phyloP scores from a whole-genome alignment of 1,284 basidiomycete genomes.

The Tremellales sp. region DNA sequence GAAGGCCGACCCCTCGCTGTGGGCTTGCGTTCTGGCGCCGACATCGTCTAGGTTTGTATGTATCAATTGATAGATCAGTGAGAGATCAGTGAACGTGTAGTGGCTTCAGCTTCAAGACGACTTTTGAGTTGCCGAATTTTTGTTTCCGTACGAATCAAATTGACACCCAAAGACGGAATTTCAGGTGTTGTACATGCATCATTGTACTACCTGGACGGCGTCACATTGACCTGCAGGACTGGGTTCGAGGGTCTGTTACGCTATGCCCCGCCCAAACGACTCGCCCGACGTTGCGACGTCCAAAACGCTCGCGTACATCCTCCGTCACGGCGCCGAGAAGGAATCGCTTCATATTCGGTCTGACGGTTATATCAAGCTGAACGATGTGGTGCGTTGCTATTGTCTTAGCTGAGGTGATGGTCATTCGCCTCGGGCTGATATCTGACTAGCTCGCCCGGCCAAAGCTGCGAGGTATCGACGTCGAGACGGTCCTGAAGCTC shows the following conservation, averaged over 20 bases:
- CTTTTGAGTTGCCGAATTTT: too few species aligned
- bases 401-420: too few species aligned
- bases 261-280: slow-evolving; percentile 47
- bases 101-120: too few species aligned
- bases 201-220: too few species aligned
- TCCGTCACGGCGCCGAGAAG: slow-evolving; percentile 75
- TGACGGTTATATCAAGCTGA: slow-evolving; percentile 74
- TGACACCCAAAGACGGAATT: too few species aligned
- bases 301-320: slow-evolving; percentile 76
- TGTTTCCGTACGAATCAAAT: not conserved
- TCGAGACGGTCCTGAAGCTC: slow-evolving; percentile 62
- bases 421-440: not conserved
- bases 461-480: slow-evolving; percentile 56
- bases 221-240: too few species aligned
- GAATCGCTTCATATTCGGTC: slow-evolving; percentile 67
- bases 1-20: not conserved
- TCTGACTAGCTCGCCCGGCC: slow-evolving; percentile 56
- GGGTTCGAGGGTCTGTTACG: too few species aligned
- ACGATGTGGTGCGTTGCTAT: slow-evolving; percentile 64
- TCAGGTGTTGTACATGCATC: too few species aligned
- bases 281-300: slow-evolving; percentile 56
- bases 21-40: not conserved
- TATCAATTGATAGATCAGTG: not conserved
- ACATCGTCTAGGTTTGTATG: not conserved
- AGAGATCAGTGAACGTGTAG: not conserved